Base-by-base conservation (phyloP, 1,284 basidiomycete species). In the Marasmius oreades region DNA sequence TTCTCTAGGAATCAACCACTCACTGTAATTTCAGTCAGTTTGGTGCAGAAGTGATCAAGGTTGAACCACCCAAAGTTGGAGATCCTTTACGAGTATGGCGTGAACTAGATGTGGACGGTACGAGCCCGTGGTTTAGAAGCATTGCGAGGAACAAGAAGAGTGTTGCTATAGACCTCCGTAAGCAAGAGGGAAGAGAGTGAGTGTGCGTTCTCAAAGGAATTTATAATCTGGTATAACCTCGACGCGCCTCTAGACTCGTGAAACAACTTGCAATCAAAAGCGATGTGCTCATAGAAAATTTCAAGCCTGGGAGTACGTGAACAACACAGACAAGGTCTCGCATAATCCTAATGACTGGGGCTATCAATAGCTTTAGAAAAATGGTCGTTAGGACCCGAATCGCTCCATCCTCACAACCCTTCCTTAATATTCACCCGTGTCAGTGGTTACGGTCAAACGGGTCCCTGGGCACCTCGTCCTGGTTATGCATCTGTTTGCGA, bases 401-500 rank as follows among this genome's bases (percentile, higher is more conserved):
- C 78, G 53, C 66, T 88, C 3, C 82, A 80, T 36, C 75, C 74
- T 7, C 73, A 77, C 54, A 87, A 87, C 56, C 82, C 85, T 0
- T 79, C 75, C 22, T 78, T 88, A 59, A 84, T 88, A 59, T 88
- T 84, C 68, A 88, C 86, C 2, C 82, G 86, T 31, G 83, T 88
- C 22, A 86, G 85, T 58, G 86, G 86, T 5, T 88, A 87, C 62
- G 86, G 86, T 4, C 86, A 88, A 63, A 87, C 83, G 1, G 86
- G 86, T 2, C 85, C 86, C 31, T 88, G 86, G 86, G 76, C 84
- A 0, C 76, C 79, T 16, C 77, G 83, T 18, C 84, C 85, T 3
- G 85, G 86, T 20, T 88, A 85, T 59, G 86, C 86, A 2, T 84
- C 85, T 1, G 85, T 88, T 2, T 88, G 86, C 63, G 86, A 88